These are phyloP conservation scores for Corymbia calophylla DNA, from an alignment of 441 rosid genomes.

Conservation along the genomic window DNA sequence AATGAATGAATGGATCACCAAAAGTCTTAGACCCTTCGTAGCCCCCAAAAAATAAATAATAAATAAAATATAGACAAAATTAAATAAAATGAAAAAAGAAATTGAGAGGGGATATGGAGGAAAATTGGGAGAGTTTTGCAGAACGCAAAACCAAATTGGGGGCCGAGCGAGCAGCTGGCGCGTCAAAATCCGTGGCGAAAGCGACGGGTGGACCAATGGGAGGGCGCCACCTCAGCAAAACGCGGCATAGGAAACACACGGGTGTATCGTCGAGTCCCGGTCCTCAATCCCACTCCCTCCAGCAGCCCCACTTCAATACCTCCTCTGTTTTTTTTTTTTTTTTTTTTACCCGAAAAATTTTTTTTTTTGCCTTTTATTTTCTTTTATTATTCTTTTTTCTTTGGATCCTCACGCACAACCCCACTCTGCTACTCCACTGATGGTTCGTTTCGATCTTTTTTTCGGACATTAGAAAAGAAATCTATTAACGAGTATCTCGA, in stretches of 20 bases:
- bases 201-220: neutral
- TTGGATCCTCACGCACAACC: too few relatives aligned
- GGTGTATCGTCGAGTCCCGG: neutral
- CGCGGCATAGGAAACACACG: neutral
- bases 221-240: neutral
- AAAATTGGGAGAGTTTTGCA: neutral
- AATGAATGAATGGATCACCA: too few relatives aligned
- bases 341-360: neutral
- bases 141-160: neutral
- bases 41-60: too few relatives aligned
- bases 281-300: neutral
- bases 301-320: neutral
- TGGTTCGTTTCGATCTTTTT: too few relatives aligned
- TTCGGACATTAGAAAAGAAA: neutral
- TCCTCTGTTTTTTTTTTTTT: accelerated
- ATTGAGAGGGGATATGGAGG: neutral
- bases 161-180: neutral
- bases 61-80: too few relatives aligned
- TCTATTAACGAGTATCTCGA: neutral
- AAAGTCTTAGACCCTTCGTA: too few relatives aligned
- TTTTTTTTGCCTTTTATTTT: accelerated
- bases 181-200: neutral
- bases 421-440: too few relatives aligned
- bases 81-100: neutral
- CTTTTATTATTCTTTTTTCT: neutral